A percentile compares a stretch with the other conserved stretches of the same genome.
These are phyloP conservation scores for Candida sojae DNA, from an alignment of 1,139 yeast genomes.

Conservation along the genomic window DNA sequence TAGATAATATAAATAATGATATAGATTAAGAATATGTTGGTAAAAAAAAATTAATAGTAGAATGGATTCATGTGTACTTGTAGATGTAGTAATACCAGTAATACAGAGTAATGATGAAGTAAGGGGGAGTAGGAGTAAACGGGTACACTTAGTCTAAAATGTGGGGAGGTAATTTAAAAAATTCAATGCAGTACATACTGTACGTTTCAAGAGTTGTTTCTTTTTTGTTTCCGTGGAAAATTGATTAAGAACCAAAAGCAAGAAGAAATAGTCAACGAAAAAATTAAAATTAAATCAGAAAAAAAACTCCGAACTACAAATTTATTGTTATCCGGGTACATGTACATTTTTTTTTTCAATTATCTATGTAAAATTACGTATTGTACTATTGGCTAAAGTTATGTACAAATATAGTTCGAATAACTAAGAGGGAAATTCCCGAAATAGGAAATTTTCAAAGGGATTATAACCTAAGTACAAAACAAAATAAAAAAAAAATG, in stretches of 20 bases:
- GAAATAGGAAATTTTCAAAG: background rate
- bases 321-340: background rate
- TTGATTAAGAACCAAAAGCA: too few relatives aligned
- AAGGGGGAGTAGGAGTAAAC: background rate
- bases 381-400: background rate
- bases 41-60: background rate
- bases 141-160: background rate
- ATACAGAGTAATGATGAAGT: background rate
- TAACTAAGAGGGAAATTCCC: background rate
- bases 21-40: background rate
- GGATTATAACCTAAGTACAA: background rate
- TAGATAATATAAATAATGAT: background rate
- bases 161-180: background rate
- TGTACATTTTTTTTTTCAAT: background rate
- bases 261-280: background rate
- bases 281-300: background rate
- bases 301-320: background rate
- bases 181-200: too few relatives aligned
- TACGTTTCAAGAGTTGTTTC: too few relatives aligned
- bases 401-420: background rate
- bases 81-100: too few relatives aligned
- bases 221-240: background rate
- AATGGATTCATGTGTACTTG: too few relatives aligned
- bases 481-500: too few relatives aligned
- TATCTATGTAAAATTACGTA: background rate